Conservation (phyloP, 306 rosid species). For the Vicia faba region DNA sequence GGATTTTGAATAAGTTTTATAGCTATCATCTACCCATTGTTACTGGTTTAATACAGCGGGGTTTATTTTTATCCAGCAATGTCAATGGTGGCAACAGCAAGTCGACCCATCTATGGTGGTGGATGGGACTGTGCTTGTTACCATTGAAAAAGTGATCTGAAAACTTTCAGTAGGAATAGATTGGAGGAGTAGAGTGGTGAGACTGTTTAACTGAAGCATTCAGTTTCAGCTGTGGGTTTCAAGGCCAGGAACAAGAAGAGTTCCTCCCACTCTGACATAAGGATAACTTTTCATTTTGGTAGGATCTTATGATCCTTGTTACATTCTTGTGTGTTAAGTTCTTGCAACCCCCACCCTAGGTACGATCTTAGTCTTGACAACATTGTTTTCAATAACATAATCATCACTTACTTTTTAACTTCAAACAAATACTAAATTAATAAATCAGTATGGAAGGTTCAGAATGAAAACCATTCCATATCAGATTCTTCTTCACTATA, state of each 20-base stretch:
- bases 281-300: not conserved
- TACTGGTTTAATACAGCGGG: not conserved
- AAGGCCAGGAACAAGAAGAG: not conserved
- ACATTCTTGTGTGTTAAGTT: not conserved
- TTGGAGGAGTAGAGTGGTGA: not conserved
- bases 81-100: not conserved
- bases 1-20: not conserved
- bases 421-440: slow-evolving; percentile 22
- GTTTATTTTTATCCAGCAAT: not conserved
- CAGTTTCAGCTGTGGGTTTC: not conserved
- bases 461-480: not conserved
- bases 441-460: slow-evolving; percentile 9
- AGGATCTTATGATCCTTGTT: not conserved
- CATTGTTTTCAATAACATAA: slow-evolving; percentile 12
- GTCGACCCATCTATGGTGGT: not conserved
- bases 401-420: slow-evolving; percentile 25
- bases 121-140: not conserved
- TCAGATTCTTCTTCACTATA: slow-evolving; percentile 10
- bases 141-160: not conserved
- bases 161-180: not conserved
- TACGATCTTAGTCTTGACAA: not conserved
- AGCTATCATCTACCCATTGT: not conserved
- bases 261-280: slow-evolving; percentile 3
- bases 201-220: not conserved
- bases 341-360: not conserved